Evolutionary conservation across 2,329 filamentous ascomycete species (phyloP), one percentile per base, ranked within the genome.

Genomic region (Fusarium staphyleae): DNA sequence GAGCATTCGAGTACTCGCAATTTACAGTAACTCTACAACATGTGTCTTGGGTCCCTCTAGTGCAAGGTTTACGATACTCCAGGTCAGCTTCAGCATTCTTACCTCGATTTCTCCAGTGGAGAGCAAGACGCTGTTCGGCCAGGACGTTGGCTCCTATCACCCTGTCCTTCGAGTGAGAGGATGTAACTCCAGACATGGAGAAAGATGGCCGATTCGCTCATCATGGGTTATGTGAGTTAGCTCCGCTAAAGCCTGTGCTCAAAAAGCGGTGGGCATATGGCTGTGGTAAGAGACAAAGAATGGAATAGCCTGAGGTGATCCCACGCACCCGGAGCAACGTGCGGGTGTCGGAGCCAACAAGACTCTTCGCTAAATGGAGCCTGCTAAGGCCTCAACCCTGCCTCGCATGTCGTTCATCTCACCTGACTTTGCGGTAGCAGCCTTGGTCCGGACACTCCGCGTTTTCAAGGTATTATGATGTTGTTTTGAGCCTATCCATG

Each of bases 181-280:
- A 2, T n/a, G 4, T 7, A 12, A 3, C n/a, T n/a, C 28, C 13
- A 5, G n/a, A 30, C 11, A n/a, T 14, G 19, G 15, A 16, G 5
- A 12, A 18, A 9, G 7, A 18, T 14, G 33, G 33, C 33, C 15
- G 15, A 6, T 10, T 16, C 15, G n/a, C 33, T 11, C 15, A 12
- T 30, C 28, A 30, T 30, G 4, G 28, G 28, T 30, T 30, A 30
- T n/a, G 28, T 30, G 28, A 24, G 8, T 8, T 24, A 8, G 22
- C 28, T 19, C 32, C 40, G 19, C 18, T 37, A 15, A 15, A 46
- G 58, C 55, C 58, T 62, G 58, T 60, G 58, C 59, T 50, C 50
- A 64, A 66, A 62, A 43, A 55, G 62, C 62, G 62, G 62, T 65
- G 57, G 60, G 28, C 28, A 48, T 34, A 30, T 49, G 47, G 41